Evolutionary conservation across 441 rosid species (phyloP), one percentile per base, ranked within the genome.

Genomic region (Adansonia grandidieri): DNA sequence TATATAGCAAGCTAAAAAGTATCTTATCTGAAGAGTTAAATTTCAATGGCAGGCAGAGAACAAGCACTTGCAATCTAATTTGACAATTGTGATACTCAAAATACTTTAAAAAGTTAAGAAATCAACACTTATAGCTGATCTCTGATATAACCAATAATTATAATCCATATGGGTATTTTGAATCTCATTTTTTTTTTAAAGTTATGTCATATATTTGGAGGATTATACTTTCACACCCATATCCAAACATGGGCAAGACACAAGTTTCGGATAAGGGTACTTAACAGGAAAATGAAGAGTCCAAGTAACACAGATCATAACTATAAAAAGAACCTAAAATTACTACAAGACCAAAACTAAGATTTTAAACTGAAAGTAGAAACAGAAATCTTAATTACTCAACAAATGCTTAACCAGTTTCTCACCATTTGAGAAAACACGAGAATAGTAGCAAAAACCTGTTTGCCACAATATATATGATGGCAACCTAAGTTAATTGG

Each of bases 401-500:
- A 74, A 45, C 19, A 51, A 58, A 22, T 71, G 74, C 17, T 56
- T 40, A 73, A 72, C 37, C 10, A 2, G 65, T 17, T n/a, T 54
- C 28, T 42, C 15, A 73, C 4, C 64, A 56, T 56, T 17, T 4
- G 14, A n/a, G n/a, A 73, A 51, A 73, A 56, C 61, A 28, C 0
- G 61, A 73, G 53, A 53, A 14, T 73, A 11, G 13, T n/a, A 51
- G 28, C 32, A 54, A 28, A 22, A 53, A 56, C 1, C 37, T n/a
- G 45, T 50, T 50, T 24, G 17, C 22, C 56, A 50, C 6, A 4
- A 54, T 48, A 14, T 1, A 71, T 37, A 17, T 32, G 32, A 32
- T 15, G 6, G 45, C 40, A 58, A 32, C 37, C 37, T 32, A 32
- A 32, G 37, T 32, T 32, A 32, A 1, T 2, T 32, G 37, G 37